Evolutionary conservation across 164 flowering plant species (phyloP).

Genomic region (Saururus chinensis): DNA sequence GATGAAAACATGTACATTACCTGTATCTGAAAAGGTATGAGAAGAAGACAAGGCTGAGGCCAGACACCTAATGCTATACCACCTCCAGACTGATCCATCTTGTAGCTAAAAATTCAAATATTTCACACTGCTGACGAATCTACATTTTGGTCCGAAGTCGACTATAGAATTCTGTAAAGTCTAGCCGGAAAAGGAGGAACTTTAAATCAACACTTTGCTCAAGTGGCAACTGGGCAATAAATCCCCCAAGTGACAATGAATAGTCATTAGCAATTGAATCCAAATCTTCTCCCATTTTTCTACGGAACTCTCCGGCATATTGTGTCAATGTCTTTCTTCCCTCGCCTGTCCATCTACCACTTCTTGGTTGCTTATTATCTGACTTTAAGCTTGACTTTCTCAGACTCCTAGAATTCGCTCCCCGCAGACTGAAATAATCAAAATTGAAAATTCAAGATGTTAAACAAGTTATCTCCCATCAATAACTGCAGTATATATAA

Average conservation of each 20-base stretch:
- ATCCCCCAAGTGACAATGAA: constrained; percentile 60
- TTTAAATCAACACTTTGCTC: constrained; percentile 92
- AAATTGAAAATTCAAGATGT: constrained; percentile 3
- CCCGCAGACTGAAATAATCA: constrained; percentile 8
- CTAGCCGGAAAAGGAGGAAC: constrained; percentile 86
- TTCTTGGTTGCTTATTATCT: constrained; percentile 28
- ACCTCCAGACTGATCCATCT: background rate
- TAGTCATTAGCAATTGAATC: constrained; percentile 66
- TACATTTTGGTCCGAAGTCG: constrained; percentile 9
- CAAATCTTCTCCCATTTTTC: constrained; percentile 58
- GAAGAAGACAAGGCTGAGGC: background rate
- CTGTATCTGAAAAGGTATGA: background rate
- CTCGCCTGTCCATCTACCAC: constrained; percentile 57
- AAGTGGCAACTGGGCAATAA: constrained; percentile 79
- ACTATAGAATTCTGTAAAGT: constrained; percentile 90
- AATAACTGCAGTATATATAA: background rate
- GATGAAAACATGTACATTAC: background rate
- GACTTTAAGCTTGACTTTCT: constrained; percentile 21
- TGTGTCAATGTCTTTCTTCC: constrained; percentile 81
- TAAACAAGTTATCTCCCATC: background rate
- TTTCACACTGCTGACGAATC: background rate
- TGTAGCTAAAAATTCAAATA: background rate
- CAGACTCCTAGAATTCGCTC: constrained; percentile 2
- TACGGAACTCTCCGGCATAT: constrained; percentile 73
- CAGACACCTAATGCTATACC: background rate